Percentiles rank a stretch among this genome's conserved stretches.
phyloP scores from a whole-genome alignment of 345 rosid genomes.

The Gossypioides kirkii region DNA sequence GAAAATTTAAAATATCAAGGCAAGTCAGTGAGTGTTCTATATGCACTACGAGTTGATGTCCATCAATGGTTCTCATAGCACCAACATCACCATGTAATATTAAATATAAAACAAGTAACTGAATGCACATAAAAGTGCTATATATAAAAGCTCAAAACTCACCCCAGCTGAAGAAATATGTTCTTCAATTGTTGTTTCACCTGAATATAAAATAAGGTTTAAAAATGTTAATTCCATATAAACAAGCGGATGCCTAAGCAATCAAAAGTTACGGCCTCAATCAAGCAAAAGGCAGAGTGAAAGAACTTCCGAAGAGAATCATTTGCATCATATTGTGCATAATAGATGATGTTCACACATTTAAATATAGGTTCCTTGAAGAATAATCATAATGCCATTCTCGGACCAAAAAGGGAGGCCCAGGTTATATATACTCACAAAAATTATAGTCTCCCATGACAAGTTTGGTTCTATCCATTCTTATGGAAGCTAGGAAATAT shows the following conservation, averaged over 20 bases:
- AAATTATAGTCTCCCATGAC: not conserved
- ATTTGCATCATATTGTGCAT: not conserved
- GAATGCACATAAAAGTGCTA: not conserved
- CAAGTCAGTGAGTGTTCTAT: not conserved
- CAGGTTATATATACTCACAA: not conserved
- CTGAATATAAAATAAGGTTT: constrained; percentile 29
- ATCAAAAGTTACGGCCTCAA: not conserved
- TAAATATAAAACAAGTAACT: not conserved
- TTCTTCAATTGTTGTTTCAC: constrained; percentile 72
- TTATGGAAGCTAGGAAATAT: not conserved
- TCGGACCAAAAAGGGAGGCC: not conserved
- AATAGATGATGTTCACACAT: not conserved
- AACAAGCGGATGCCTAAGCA: not conserved
- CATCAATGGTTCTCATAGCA: not conserved
- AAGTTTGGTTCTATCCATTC: not conserved
- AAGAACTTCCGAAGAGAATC: not conserved
- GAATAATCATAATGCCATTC: not conserved
- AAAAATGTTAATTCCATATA: constrained; percentile 3
- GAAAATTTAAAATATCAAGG: not conserved
- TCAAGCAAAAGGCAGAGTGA: not conserved
- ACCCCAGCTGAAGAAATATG: constrained; percentile 87
- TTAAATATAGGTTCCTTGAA: not conserved
- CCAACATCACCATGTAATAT: not conserved
- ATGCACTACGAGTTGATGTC: not conserved
- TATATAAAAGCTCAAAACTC: constrained; percentile 11